These are phyloP conservation scores for Sugiyamaella novakii DNA, from an alignment of 1,139 yeast species.

Conservation along the genomic window DNA sequence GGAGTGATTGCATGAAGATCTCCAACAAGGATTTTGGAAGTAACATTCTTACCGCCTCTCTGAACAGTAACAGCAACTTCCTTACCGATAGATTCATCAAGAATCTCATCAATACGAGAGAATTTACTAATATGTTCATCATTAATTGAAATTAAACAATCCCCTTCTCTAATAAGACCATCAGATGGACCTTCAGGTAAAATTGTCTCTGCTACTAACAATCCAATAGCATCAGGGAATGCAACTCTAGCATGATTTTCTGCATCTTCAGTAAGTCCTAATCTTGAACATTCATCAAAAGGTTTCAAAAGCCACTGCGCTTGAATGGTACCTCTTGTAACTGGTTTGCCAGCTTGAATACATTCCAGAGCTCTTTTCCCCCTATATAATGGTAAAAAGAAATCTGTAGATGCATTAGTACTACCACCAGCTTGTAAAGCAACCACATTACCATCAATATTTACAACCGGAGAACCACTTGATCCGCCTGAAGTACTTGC, in stretches of 20 bases:
- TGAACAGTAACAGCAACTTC: slow-evolving; percentile 63
- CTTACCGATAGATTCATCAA: slow-evolving; percentile 70
- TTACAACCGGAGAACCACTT: slow-evolving; percentile 92
- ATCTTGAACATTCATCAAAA: slow-evolving; percentile 84
- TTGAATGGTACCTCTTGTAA: slow-evolving; percentile 85
- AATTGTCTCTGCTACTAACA: slow-evolving; percentile 80
- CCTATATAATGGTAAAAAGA: slow-evolving; percentile 82
- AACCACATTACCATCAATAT: slow-evolving; percentile 82
- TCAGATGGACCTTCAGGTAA: slow-evolving; percentile 90
- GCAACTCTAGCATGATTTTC: slow-evolving; percentile 67
- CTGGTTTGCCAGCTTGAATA: slow-evolving; percentile 57
- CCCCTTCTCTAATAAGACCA: slow-evolving; percentile 76
- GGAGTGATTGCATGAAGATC: slow-evolving; percentile 86
- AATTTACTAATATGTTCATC: slow-evolving; percentile 68
- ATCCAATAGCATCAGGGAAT: slow-evolving; percentile 78
- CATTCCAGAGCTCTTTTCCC: slow-evolving; percentile 80
- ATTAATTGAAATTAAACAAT: slow-evolving; percentile 73
- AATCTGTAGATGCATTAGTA: slow-evolving; percentile 89
- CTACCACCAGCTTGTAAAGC: slow-evolving; percentile 96
- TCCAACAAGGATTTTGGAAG: slow-evolving; percentile 58
- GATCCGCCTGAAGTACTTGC: slow-evolving; percentile 96
- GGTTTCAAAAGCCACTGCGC: slow-evolving; percentile 88
- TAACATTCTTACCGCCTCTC: slow-evolving; percentile 68
- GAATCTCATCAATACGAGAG: slow-evolving; percentile 78
- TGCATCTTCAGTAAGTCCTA: slow-evolving; percentile 77